These are phyloP conservation scores for Blastocystis sp. DNA, from an alignment of 352 stramenopile genomes.

Conservation along the genomic window DNA sequence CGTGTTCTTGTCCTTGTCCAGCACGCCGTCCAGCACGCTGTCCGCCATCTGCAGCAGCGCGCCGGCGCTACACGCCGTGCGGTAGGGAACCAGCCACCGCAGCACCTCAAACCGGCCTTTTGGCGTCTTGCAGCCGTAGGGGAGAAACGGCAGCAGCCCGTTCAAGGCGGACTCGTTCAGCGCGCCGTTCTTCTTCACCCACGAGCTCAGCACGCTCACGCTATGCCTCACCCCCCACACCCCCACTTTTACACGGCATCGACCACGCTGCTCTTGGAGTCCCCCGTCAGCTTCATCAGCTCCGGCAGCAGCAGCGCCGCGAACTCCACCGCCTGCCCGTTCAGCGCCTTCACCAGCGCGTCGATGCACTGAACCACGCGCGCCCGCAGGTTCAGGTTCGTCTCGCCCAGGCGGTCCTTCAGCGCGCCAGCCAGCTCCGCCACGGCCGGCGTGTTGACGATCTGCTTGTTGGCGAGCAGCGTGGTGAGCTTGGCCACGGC, in stretches of 20 bases:
- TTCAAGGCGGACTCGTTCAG: neutral
- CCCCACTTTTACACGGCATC: slow-evolving; percentile 8
- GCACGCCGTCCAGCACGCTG: slow-evolving; percentile 15
- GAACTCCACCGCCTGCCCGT: neutral
- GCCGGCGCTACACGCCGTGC: neutral
- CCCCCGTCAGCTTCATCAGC: slow-evolving; percentile 13
- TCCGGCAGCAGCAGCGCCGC: slow-evolving; percentile 8
- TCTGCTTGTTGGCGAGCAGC: slow-evolving; percentile 20
- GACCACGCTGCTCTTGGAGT: slow-evolving; percentile 41
- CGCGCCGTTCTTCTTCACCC: neutral
- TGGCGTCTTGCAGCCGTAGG: neutral
- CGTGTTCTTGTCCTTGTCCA: slow-evolving; percentile 45
- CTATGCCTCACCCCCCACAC: neutral
- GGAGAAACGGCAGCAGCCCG: slow-evolving; percentile 5
- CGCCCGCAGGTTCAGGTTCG: slow-evolving; percentile 59
- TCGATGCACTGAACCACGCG: slow-evolving; percentile 33
- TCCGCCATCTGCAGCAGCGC: neutral
- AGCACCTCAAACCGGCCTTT: slow-evolving; percentile 40
- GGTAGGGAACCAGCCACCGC: slow-evolving; percentile 11
- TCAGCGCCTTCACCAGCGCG: neutral
- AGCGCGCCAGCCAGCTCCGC: neutral
- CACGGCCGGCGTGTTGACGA: slow-evolving; percentile 11
- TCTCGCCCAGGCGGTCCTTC: slow-evolving; percentile 49
- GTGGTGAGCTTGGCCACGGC: neutral
- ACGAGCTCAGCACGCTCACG: neutral